These are phyloP conservation scores for Arthroderma sp. DNA, from an alignment of 2,329 filamentous ascomycete genomes.

Conservation along the genomic window DNA sequence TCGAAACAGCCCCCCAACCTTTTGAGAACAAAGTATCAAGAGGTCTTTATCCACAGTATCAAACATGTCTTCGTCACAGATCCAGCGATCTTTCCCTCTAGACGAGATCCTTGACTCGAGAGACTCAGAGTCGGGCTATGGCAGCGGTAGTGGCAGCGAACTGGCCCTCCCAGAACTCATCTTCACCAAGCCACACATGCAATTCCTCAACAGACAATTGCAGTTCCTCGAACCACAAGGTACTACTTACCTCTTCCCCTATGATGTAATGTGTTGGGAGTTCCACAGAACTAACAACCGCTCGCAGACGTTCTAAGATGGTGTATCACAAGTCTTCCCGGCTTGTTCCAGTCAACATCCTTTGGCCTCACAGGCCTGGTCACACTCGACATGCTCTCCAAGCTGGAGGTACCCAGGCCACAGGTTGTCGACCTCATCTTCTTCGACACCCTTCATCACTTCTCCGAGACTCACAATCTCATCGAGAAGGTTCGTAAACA, in stretches of 20 bases:
- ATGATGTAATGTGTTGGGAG: not conserved
- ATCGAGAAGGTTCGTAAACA: slow-evolving; percentile 59
- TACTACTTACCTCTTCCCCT: slow-evolving; percentile 21
- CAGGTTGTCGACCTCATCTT: slow-evolving; percentile 49
- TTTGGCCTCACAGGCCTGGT: slow-evolving; percentile 71
- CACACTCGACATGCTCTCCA: slow-evolving; percentile 57
- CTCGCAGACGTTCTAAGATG: slow-evolving; percentile 68
- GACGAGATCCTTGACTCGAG: slow-evolving; percentile 22
- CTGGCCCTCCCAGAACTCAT: slow-evolving; percentile 59
- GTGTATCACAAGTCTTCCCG: slow-evolving; percentile 80
- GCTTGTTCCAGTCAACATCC: slow-evolving; percentile 74
- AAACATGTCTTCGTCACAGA: too few relatives aligned
- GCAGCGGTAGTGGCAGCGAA: slow-evolving; percentile 50
- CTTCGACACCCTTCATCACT: slow-evolving; percentile 74
- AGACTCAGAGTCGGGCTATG: slow-evolving; percentile 70
- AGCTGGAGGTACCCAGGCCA: slow-evolving; percentile 35
- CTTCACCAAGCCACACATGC: slow-evolving; percentile 77
- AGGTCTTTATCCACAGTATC: too few relatives aligned
- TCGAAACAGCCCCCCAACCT: too few relatives aligned
- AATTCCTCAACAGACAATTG: slow-evolving; percentile 80
- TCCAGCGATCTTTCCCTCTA: not conserved
- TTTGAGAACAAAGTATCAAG: too few relatives aligned
- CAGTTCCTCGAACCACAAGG: slow-evolving; percentile 72
- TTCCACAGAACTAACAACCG: slow-evolving; percentile 1
- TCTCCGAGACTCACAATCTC: slow-evolving; percentile 60